Conservation (phyloP, 305 asterid species). For the Plantago coronopus region DNA sequence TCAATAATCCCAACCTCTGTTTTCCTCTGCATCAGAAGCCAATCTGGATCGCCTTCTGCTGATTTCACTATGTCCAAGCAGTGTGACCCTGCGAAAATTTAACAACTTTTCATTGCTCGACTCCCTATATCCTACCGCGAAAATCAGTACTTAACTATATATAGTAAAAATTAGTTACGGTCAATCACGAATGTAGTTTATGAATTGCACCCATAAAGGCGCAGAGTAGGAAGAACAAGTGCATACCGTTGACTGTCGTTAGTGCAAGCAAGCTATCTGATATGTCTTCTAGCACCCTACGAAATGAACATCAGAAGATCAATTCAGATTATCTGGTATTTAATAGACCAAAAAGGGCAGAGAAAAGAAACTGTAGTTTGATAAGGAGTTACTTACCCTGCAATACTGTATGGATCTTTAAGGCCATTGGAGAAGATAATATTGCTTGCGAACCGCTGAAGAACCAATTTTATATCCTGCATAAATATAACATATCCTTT, state of each 20-base stretch:
- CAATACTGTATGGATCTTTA: conserved; percentile 68
- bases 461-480: conserved; percentile 60
- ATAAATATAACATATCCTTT: not conserved
- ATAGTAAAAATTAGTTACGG: too few relatives aligned
- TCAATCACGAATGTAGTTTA: too few relatives aligned
- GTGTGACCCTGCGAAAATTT: conserved; percentile 45
- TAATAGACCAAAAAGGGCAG: not conserved
- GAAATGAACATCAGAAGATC: too few relatives aligned
- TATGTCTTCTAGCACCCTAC: conserved; percentile 51
- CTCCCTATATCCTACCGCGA: not conserved
- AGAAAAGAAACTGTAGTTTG: not conserved
- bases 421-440: conserved; percentile 77
- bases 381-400: conserved; percentile 42
- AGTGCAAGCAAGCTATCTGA: conserved; percentile 46
- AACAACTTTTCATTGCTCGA: not conserved
- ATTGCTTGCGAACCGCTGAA: conserved; percentile 61
- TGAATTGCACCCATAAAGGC: too few relatives aligned
- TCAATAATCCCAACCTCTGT: conserved; percentile 33
- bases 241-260: conserved; percentile 43
- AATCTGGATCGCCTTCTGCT: conserved; percentile 38
- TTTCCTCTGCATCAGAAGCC: conserved; percentile 47
- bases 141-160: too few relatives aligned
- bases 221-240: not conserved
- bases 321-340: not conserved
- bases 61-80: conserved; percentile 48